A percentile compares a stretch with the other conserved stretches of the same genome.
Conservation (phyloP, 163 green algal species). For the Coccomyxa subellipsoidea region DNA sequence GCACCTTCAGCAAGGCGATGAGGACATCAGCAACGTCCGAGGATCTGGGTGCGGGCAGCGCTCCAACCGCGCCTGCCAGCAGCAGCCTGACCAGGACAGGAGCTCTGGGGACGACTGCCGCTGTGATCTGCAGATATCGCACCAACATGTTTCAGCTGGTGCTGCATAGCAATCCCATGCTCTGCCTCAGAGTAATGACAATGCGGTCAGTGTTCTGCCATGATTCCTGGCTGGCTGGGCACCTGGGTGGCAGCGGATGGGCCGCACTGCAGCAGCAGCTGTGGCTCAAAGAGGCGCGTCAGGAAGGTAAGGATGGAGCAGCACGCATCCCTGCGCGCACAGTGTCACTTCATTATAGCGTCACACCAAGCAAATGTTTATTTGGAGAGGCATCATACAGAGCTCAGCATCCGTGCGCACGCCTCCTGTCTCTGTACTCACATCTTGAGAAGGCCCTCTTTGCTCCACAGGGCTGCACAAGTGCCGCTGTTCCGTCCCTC, state of each 20-base stretch:
- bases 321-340: conserved; percentile 61
- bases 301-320: conserved; percentile 52
- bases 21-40: conserved; percentile 50
- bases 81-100: conserved; percentile 49
- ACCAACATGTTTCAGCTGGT: neutral
- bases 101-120: conserved; percentile 32
- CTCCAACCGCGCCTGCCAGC: conserved; percentile 56
- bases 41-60: conserved; percentile 45
- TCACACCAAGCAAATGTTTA: neutral
- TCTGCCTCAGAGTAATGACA: too few species aligned
- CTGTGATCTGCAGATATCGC: neutral
- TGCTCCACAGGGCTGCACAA: neutral
- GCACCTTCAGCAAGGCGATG: conserved; percentile 40
- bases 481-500: too few species aligned
- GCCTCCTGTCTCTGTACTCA: neutral
- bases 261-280: conserved; percentile 28
- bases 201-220: neutral
- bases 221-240: neutral
- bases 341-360: neutral
- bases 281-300: conserved; percentile 47
- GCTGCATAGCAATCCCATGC: neutral
- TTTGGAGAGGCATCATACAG: neutral
- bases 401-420: neutral
- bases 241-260: conserved; percentile 16
- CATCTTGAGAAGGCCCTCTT: too few species aligned